Conservation (phyloP, 768 basidiomycete genomes). For the Goffeauzyma gilvescens region DNA sequence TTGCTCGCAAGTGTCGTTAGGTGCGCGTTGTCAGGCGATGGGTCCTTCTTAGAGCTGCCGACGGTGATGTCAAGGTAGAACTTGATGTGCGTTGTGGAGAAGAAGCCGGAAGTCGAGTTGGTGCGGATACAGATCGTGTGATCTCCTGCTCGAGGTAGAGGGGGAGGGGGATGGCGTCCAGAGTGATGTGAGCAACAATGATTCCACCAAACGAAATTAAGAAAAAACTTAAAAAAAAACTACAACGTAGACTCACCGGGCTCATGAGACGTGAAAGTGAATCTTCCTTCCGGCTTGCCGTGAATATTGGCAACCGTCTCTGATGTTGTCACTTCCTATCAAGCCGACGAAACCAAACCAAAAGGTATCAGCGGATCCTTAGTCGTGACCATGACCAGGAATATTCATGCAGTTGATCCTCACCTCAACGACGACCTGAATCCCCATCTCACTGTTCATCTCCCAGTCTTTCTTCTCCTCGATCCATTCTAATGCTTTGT, state of each 20-base stretch:
- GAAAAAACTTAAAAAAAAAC: background rate
- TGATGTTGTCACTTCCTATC: conserved; percentile 65
- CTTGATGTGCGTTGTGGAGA: conserved; percentile 57
- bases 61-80: conserved; percentile 88
- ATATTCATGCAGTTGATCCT: conserved; percentile 1
- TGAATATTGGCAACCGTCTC: conserved; percentile 57
- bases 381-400: background rate
- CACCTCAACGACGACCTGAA: conserved; percentile 78
- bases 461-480: conserved; percentile 50
- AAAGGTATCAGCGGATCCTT: background rate
- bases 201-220: no score
- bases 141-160: conserved; percentile 41
- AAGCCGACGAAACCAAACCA: background rate
- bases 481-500: conserved; percentile 79
- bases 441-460: conserved; percentile 58
- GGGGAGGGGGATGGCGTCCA: background rate
- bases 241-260: conserved; percentile 33
- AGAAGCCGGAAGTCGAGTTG: conserved; percentile 72
- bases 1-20: conserved; percentile 34
- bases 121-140: conserved; percentile 91
- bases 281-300: conserved; percentile 76
- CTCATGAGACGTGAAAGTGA: conserved; percentile 95
- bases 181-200: no score
- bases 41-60: conserved; percentile 65
- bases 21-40: conserved; percentile 37